Conservation (phyloP, 2,329 filamentous ascomycete species). For the Aspergillus quadrilineatus region DNA sequence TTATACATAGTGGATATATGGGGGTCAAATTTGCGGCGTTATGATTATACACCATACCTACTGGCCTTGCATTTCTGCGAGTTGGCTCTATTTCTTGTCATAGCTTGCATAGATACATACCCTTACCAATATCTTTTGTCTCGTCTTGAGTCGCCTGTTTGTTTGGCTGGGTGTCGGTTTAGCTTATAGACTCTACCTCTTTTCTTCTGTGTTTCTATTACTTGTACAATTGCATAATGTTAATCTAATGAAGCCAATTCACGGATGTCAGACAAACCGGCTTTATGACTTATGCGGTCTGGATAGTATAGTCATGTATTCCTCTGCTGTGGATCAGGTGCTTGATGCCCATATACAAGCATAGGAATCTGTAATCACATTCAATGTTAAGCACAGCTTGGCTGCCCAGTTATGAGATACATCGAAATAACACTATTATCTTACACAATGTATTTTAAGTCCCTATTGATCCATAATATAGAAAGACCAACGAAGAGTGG, state of each 20-base stretch:
- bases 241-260: not conserved
- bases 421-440: not conserved
- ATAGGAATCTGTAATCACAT: not conserved
- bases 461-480: not conserved
- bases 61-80: not conserved
- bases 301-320: no score
- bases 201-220: not conserved
- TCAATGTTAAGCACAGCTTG: not conserved
- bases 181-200: not conserved
- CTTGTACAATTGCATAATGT: not conserved
- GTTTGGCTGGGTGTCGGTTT: not conserved
- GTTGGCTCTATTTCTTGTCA: constrained; percentile 1
- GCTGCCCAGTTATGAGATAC: not conserved
- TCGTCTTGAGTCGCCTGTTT: not conserved
- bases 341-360: no score
- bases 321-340: no score
- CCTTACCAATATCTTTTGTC: not conserved
- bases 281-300: no score
- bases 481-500: not conserved
- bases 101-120: constrained; percentile 8
- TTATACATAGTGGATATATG: no score
- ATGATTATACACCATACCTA: not conserved
- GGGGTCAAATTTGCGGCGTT: no score
- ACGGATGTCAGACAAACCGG: not conserved
- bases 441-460: not conserved